Evolutionary conservation across 1,139 yeast genomes (phyloP).

Genomic region (Diutina catenulata): DNA sequence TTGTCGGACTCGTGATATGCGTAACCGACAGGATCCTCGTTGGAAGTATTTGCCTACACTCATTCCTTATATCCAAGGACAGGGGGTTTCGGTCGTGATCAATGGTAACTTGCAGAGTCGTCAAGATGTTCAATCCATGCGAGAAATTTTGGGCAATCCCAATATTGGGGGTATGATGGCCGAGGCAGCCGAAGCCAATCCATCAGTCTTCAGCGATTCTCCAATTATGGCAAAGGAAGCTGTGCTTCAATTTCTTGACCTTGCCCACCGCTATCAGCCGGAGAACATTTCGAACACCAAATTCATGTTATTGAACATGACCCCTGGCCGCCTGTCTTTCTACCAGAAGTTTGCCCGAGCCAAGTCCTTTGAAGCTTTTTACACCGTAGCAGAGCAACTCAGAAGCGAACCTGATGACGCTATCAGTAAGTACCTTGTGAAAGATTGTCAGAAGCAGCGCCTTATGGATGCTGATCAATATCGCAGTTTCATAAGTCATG

Average conservation of each 20-base stretch:
- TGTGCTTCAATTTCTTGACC: slow-evolving; percentile 40
- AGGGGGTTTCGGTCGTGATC: slow-evolving; percentile 59
- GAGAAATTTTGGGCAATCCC: slow-evolving; percentile 37
- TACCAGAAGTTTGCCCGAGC: slow-evolving; percentile 48
- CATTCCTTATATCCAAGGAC: slow-evolving; percentile 46
- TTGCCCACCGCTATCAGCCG: slow-evolving; percentile 41
- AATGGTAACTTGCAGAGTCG: slow-evolving; percentile 65
- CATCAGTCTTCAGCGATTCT: slow-evolving; percentile 49
- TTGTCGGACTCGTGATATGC: slow-evolving; percentile 82
- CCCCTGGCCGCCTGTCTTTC: slow-evolving; percentile 64
- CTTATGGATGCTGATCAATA: not conserved
- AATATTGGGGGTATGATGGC: slow-evolving; percentile 86
- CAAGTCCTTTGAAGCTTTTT: slow-evolving; percentile 43
- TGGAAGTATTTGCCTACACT: slow-evolving; percentile 55
- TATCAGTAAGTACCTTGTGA: not conserved
- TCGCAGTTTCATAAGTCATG: not conserved
- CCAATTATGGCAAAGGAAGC: slow-evolving; percentile 47
- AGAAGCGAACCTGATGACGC: slow-evolving; percentile 13
- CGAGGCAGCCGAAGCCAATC: slow-evolving; percentile 77
- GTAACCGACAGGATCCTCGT: slow-evolving; percentile 75
- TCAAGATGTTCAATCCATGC: slow-evolving; percentile 43
- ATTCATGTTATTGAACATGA: slow-evolving; percentile 63
- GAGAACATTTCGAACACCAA: slow-evolving; percentile 47
- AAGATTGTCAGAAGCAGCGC: slow-evolving; percentile 1
- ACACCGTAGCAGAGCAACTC: slow-evolving; percentile 9